Conservation (phyloP, 192 early-diverging fungal genomes). For the Coemansia sp. region DNA sequence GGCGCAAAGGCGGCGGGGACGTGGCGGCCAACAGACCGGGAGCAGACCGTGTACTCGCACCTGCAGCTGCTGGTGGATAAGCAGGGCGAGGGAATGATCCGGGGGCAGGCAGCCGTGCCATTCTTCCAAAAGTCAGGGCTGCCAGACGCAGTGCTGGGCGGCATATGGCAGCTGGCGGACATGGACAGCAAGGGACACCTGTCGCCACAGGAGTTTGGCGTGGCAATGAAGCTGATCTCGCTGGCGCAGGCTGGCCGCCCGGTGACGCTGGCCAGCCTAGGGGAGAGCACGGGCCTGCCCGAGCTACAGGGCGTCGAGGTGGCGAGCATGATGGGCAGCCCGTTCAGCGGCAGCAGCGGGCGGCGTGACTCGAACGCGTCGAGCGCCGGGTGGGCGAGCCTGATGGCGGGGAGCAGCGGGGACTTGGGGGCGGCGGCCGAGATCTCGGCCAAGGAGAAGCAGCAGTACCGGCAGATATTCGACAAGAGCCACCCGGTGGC, state of each 20-base stretch:
- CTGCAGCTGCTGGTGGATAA: constrained; percentile 59
- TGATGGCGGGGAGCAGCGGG: too few species aligned
- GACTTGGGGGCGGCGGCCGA: background rate
- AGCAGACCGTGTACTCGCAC: constrained; percentile 56
- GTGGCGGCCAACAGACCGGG: constrained; percentile 55
- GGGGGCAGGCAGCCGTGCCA: constrained; percentile 61
- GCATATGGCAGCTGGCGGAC: constrained; percentile 89
- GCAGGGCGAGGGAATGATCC: constrained; percentile 58
- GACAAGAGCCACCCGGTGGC: constrained; percentile 52
- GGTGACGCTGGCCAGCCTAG: constrained; percentile 47
- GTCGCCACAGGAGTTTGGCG: constrained; percentile 64
- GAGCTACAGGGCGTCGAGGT: constrained; percentile 54
- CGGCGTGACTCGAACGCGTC: constrained; percentile 38
- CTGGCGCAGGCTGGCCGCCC: constrained; percentile 69
- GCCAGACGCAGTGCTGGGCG: constrained; percentile 53
- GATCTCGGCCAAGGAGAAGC: constrained; percentile 48
- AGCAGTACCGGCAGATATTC: constrained; percentile 61
- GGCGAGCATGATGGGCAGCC: constrained; percentile 4
- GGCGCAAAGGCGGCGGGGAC: constrained; percentile 12
- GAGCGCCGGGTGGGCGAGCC: constrained; percentile 32
- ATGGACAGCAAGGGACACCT: constrained; percentile 68
- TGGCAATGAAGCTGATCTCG: constrained; percentile 85
- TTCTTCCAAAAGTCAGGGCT: constrained; percentile 72
- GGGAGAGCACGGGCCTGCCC: constrained; percentile 50
- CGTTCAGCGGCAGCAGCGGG: constrained; percentile 4